Percentiles rank a stretch among this genome's conserved stretches.
Evolutionary conservation across 2,329 filamentous ascomycete genomes (phyloP).

Genomic region (Alternaria sp.): DNA sequence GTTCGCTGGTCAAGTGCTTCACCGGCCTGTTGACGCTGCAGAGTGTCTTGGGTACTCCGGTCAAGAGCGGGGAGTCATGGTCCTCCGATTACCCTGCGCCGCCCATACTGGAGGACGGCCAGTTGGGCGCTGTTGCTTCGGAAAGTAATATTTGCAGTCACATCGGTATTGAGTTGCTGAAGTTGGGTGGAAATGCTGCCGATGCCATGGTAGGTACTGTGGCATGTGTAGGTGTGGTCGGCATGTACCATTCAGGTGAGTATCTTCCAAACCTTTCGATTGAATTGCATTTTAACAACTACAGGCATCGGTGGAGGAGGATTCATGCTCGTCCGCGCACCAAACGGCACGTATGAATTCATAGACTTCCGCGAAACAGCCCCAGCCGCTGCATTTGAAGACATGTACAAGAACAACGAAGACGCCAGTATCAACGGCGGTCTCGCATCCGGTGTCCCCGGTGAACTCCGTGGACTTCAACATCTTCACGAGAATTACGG

Average conservation of each 20-base stretch:
- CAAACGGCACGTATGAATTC: slow-evolving; percentile 78
- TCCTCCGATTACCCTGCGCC: slow-evolving; percentile 14
- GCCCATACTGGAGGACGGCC: slow-evolving; percentile 25
- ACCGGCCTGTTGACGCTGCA: slow-evolving; percentile 38
- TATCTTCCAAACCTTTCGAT: not conserved
- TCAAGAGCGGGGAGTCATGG: slow-evolving; percentile 14
- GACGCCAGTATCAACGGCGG: slow-evolving; percentile 73
- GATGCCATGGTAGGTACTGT: slow-evolving; percentile 57
- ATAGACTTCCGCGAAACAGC: slow-evolving; percentile 92
- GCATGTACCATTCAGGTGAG: slow-evolving; percentile 55
- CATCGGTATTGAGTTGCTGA: slow-evolving; percentile 56
- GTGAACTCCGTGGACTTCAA: slow-evolving; percentile 79
- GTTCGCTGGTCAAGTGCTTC: slow-evolving; percentile 25
- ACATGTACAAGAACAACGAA: slow-evolving; percentile 82
- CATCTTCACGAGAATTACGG: slow-evolving; percentile 78
- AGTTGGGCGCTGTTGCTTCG: slow-evolving; percentile 55
- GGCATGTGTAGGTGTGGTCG: slow-evolving; percentile 56
- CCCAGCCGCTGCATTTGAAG: slow-evolving; percentile 77
- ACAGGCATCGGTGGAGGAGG: slow-evolving; percentile 85
- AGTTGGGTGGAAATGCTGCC: slow-evolving; percentile 59
- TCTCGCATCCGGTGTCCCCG: slow-evolving; percentile 70
- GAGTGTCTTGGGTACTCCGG: slow-evolving; percentile 32
- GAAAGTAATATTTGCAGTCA: slow-evolving; percentile 53
- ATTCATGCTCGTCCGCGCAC: slow-evolving; percentile 80
- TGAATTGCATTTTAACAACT: slow-evolving; percentile 2